phyloP scores from a whole-genome alignment of 129 eudicot genomes.

The Deinandra increscens region DNA sequence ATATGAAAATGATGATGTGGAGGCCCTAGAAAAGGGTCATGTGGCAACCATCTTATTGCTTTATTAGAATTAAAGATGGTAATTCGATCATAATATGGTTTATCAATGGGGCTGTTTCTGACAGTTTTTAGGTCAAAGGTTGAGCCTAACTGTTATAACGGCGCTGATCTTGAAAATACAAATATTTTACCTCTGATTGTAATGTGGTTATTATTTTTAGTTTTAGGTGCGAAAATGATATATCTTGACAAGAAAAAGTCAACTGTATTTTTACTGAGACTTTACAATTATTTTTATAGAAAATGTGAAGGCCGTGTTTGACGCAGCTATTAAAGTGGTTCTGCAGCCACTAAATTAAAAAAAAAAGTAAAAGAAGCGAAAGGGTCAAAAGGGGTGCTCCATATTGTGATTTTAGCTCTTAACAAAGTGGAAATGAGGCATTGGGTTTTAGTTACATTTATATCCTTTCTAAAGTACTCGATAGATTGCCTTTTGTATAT shows the following conservation, averaged over 20 bases:
- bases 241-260: not conserved
- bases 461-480: conserved; percentile 27
- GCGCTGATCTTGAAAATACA: not conserved
- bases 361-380: conserved; percentile 92
- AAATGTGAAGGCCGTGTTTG: conserved; percentile 93
- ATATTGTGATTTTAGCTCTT: conserved; percentile 37
- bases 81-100: not conserved
- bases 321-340: conserved; percentile 92
- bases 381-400: conserved; percentile 76
- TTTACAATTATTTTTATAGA: conserved; percentile 43
- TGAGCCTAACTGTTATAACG: not conserved
- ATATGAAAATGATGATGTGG: too few relatives aligned
- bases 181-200: not conserved
- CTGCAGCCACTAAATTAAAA: conserved; percentile 92
- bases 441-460: conserved; percentile 29
- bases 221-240: not conserved
- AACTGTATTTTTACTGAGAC: not conserved
- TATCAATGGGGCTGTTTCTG: not conserved
- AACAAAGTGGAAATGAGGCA: conserved; percentile 7
- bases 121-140: not conserved
- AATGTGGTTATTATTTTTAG: not conserved
- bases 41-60: too few relatives aligned
- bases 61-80: too few relatives aligned
- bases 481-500: conserved; percentile 35
- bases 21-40: too few relatives aligned